phyloP scores from a whole-genome alignment of 768 basidiomycete species.

The Plicaturopsis crispa region DNA sequence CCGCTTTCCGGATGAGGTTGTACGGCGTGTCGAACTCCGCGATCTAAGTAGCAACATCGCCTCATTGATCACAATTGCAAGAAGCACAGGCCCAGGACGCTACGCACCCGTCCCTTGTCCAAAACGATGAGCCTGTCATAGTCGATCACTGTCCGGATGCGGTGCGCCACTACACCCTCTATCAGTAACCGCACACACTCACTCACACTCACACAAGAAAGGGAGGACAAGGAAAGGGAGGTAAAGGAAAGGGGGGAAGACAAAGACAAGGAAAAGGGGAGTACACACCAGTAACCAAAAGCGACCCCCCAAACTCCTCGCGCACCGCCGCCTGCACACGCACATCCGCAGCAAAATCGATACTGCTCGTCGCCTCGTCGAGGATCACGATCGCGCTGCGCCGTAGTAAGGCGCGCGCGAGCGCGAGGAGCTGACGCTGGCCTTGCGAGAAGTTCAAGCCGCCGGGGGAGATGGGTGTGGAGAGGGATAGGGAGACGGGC shows the following conservation, averaged over 20 bases:
- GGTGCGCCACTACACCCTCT: conserved; percentile 16
- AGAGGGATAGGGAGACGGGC: conserved; percentile 28
- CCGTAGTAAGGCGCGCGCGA: conserved; percentile 55
- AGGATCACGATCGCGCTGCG: conserved; percentile 54
- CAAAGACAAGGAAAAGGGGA: not conserved
- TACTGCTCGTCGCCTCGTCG: conserved; percentile 46
- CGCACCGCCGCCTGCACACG: conserved; percentile 68
- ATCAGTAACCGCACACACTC: no score
- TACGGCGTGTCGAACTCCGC: conserved; percentile 68
- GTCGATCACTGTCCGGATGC: conserved; percentile 17
- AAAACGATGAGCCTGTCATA: conserved; percentile 19
- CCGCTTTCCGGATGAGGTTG: conserved; percentile 54
- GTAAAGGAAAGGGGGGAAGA: not conserved
- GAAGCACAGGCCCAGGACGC: not conserved
- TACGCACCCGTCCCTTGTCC: conserved; percentile 17
- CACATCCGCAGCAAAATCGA: conserved; percentile 49
- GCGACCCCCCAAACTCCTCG: conserved; percentile 49
- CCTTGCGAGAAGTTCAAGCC: conserved; percentile 73
- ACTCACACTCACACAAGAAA: no score
- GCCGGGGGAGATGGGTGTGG: conserved; percentile 44
- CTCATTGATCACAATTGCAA: not conserved
- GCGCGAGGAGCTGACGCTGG: conserved; percentile 63
- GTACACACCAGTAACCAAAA: conserved; percentile 35
- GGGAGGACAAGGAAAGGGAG: no score
- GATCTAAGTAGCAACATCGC: conserved; percentile 19